Percentiles rank a stretch among this genome's conserved stretches.
phyloP scores from a whole-genome alignment of 345 rosid genomes.

The Abelmoschus esculentus region DNA sequence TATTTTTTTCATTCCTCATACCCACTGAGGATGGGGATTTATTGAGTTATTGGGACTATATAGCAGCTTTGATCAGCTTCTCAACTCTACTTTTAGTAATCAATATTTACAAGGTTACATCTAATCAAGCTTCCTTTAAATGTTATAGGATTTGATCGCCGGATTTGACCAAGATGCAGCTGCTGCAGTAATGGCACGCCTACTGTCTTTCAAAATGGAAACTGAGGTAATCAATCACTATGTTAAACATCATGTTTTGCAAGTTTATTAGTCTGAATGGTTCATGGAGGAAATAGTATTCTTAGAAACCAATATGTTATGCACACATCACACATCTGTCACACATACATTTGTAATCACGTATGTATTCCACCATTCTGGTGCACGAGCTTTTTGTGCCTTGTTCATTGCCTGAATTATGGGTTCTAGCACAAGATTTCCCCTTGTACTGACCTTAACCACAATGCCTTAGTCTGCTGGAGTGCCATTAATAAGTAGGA shows the following conservation, averaged over 20 bases:
- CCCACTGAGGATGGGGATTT: not conserved
- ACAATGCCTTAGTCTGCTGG: not conserved
- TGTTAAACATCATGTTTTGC: not conserved
- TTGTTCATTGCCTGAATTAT: not conserved
- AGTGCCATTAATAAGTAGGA: not conserved
- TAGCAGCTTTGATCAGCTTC: constrained; percentile 8
- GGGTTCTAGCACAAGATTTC: not conserved
- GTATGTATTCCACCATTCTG: not conserved
- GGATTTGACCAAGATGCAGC: constrained; percentile 99
- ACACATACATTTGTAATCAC: not conserved
- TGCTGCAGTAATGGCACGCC: constrained; percentile 87
- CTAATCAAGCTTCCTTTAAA: constrained; percentile 9
- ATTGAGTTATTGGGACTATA: not conserved
- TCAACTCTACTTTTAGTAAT: constrained; percentile 4
- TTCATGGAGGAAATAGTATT: not conserved
- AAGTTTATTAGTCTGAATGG: not conserved
- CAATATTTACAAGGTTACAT: constrained; percentile 1
- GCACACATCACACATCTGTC: not conserved
- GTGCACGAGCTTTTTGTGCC: not conserved
- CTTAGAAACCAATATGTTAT: not conserved
- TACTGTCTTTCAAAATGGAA: constrained; percentile 94
- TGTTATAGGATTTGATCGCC: constrained; percentile 70
- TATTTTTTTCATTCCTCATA: not conserved
- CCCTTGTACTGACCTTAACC: not conserved
- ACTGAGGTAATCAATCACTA: constrained; percentile 53